Evolutionary conservation across 1,284 basidiomycete genomes (phyloP), one percentile per base, ranked within the genome.

Genomic region (Moesziomyces parantarcticus): DNA sequence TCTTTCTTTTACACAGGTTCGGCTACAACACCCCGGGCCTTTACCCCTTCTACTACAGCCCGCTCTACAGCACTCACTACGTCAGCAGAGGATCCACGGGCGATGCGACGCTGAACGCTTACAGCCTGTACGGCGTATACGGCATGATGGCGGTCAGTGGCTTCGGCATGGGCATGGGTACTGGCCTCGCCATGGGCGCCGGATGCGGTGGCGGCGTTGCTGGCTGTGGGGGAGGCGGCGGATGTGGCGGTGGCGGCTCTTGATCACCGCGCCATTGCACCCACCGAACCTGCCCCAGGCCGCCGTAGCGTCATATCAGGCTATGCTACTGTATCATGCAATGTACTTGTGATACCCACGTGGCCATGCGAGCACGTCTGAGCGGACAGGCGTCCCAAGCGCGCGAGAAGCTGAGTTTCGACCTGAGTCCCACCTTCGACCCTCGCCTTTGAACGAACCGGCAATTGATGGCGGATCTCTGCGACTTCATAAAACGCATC

Each of bases 1-100:
- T 40, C 44, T n/a, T 21, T 9, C 20, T 20, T 14, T 16, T 21
- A 23, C 5, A 23, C 58, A 71, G 62, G 11, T 58, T 67, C 20
- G 69, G 64, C 5, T 72, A 72, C 64, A 58, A 67, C 64, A 60
- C 59, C 3, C 58, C 64, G 3, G 71, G 66, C n/a, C 48, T 71
- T 9, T 70, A 71, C 26, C 65, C 72, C 5, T 67, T 71, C 45
- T 57, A 58, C 48, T 64, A 70, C 67, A 60, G 43, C 40, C 65
- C 72, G 18, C 48, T 70, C 0, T 65, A 66, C 41, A 45, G 43
- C 32, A 53, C 56, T 0, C 58, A 62, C 34, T 57, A 58, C 10
- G 68, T 66, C 55, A 62, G 59, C 21, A 41, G 63, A 32, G 61
- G 57, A 11, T 42, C 51, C 5, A 59, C 56, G 1, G 67, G 53